Evolutionary conservation across 2,329 filamentous ascomycete species (phyloP), one percentile per base, ranked within the genome.

Genomic region (Fusarium sp.): DNA sequence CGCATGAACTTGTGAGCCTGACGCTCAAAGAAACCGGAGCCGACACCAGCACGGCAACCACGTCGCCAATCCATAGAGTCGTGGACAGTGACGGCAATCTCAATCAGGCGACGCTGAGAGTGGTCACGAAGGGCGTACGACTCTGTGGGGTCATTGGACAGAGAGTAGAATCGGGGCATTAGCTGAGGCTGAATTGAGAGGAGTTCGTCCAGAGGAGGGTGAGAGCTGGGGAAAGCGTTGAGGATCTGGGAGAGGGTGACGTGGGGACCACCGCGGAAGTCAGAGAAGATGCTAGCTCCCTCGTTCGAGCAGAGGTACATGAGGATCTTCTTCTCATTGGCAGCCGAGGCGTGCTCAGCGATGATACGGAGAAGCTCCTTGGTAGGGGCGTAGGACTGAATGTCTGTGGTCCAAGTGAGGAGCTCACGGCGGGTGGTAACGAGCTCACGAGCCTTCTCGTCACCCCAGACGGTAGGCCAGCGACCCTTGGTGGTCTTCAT

Each of bases 381-480:
- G 37, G 93, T 97, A 0, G 97, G 96, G 2, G 96, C 92, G 77
- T 96, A 95, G 15, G 95, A 97, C 82, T 98, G 95, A 71, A 98
- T 91, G 81, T 99, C 97, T 30, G 93, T 92, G 81, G 95, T 98
- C 97, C 97, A 99, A 11, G 93, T 97, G 65, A 99, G 87, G n/a
- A 99, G 87, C 81, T 97, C 96, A 59, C 96, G 90, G 57, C 96
- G 91, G 0, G 95, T 98, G 4, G 96, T 98, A 65, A 95, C 87
- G n/a, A 99, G 87, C 81, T 97, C 92, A 66, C 97, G 91, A 8
- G 95, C 84, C 82, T 94, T 85, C 22, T 98, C 96, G 3, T 97
- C 94, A 47, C 96, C 97, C 97, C 97, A 99, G 59, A 99, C 97
- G 1, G 97, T 99, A 5, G 97, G 97, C 96, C 96, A 99, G 59